Evolutionary conservation across 495 filamentous ascomycete species (phyloP), one percentile per base, ranked within the genome.

Genomic region (Xylaria bambusicola): DNA sequence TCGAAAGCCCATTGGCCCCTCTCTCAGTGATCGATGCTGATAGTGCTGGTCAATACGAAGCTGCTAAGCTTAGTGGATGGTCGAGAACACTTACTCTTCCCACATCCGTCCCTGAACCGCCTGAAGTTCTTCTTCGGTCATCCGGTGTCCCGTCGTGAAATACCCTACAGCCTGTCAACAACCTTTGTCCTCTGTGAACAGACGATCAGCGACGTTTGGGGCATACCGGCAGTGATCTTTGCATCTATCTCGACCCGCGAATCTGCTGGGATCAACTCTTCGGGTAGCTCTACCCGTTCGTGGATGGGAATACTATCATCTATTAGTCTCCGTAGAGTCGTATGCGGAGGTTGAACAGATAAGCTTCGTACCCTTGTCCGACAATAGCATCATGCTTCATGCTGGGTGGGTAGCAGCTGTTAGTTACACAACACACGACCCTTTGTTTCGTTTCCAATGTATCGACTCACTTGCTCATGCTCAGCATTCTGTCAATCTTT

Each of bases 361-460:
- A 55, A 59, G 64, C 46, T 52, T 68, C 78, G 74, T 76, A 84
- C 82, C 94, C 94, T 74, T 95, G 92, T 24, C 91, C 84, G 47
- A 98, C 93, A 69, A 98, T 98, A 52, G 94, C 94, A 78, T 98
- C 94, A 73, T 98, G 86, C 77, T 98, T 98, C 94, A 98, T 98
- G 77, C 86, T 90, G 64, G 54, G 3, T 7, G 63, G 54, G 13
- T 7, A 38, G 36, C 50, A 47, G 42, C 68, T 55, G 53, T 67
- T 59, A 69, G 61, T 64, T 47, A 42, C 35, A 29, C 29, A 13
- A 36, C 31, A 33, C n/a, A 61, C 61, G 44, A 59, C 45, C 53
- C 54, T 5, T 46, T 20, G 17, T 29, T 42, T 36, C n/a, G n/a
- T n/a, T 31, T 23, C 7, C 54, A 45, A 26, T 42, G 38, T 56